These are phyloP conservation scores for Pelargonium nanum DNA, from an alignment of 345 rosid genomes.

Conservation along the genomic window DNA sequence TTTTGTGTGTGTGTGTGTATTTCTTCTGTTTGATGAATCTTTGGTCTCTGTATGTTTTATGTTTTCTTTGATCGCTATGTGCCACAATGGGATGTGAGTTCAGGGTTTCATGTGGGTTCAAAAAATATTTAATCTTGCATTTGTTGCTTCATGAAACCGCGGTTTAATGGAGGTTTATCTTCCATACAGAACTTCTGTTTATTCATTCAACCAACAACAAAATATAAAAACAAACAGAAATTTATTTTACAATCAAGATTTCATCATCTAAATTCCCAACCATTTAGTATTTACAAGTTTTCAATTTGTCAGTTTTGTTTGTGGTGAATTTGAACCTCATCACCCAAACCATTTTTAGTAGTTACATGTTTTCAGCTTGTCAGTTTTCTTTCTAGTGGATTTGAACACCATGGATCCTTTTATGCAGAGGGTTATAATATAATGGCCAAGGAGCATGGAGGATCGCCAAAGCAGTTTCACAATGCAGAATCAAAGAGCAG, in stretches of 20 bases:
- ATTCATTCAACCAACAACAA: no score
- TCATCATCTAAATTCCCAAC: no score
- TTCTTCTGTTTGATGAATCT: no score
- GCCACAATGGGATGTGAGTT: neutral
- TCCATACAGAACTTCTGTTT: no score
- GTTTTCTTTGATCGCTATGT: neutral
- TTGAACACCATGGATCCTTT: slow-evolving; percentile 1
- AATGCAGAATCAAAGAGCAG: slow-evolving; percentile 53
- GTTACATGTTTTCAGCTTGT: slow-evolving; percentile 7
- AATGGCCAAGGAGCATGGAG: slow-evolving; percentile 56
- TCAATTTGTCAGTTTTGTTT: no score
- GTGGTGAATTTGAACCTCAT: neutral
- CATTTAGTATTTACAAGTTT: no score
- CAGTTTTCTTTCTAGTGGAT: neutral
- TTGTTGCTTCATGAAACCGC: neutral
- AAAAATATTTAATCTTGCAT: neutral
- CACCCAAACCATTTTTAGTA: slow-evolving; percentile 21
- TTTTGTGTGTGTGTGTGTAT: neutral
- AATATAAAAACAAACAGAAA: no score
- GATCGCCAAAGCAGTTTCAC: slow-evolving; percentile 49
- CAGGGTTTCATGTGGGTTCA: neutral
- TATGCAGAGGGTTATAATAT: slow-evolving; percentile 16
- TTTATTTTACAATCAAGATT: no score
- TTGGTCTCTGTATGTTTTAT: neutral
- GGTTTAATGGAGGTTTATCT: neutral